Percentiles rank a stretch among this genome's conserved stretches.
phyloP scores from a whole-genome alignment of 2,329 filamentous ascomycete genomes.

The Venturia aucupariae region DNA sequence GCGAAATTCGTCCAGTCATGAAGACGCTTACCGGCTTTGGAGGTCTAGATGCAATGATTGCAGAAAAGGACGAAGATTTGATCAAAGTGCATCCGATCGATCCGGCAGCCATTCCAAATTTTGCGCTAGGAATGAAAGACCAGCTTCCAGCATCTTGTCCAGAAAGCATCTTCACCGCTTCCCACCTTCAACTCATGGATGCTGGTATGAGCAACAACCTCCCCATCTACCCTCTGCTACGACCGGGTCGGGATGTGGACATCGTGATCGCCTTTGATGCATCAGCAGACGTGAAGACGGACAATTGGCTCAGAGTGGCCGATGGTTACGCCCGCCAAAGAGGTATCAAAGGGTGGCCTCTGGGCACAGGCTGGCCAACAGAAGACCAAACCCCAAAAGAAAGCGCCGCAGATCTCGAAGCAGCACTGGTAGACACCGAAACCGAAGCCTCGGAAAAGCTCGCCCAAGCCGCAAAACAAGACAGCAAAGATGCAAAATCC shows the following conservation, averaged over 20 bases:
- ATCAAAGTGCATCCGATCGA: slow-evolving; percentile 92
- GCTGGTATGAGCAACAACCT: slow-evolving; percentile 98
- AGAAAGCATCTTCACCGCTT: slow-evolving; percentile 58
- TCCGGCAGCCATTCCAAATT: slow-evolving; percentile 85
- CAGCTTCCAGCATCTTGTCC: slow-evolving; percentile 67
- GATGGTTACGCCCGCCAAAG: slow-evolving; percentile 89
- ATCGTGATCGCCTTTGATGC: slow-evolving; percentile 89
- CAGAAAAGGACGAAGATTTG: slow-evolving; percentile 72
- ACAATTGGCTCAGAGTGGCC: slow-evolving; percentile 92
- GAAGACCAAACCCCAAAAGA: slow-evolving; percentile 48
- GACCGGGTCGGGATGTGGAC: slow-evolving; percentile 81
- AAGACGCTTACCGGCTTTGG: slow-evolving; percentile 64
- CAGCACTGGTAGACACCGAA: slow-evolving; percentile 53
- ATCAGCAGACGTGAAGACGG: slow-evolving; percentile 82
- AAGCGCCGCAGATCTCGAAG: slow-evolving; percentile 55
- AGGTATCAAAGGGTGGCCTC: slow-evolving; percentile 86
- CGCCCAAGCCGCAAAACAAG: slow-evolving; percentile 40
- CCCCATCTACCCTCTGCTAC: slow-evolving; percentile 86
- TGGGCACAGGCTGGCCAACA: slow-evolving; percentile 89
- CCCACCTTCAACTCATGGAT: slow-evolving; percentile 69
- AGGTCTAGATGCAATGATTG: slow-evolving; percentile 72
- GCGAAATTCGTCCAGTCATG: slow-evolving; percentile 78
- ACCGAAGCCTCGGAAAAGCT: slow-evolving; percentile 57
- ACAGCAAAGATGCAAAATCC: slow-evolving; percentile 10
- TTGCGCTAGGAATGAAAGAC: slow-evolving; percentile 69